Evolutionary conservation across 2,329 filamentous ascomycete genomes (phyloP).

Genomic region (Fusarium dimerum): DNA sequence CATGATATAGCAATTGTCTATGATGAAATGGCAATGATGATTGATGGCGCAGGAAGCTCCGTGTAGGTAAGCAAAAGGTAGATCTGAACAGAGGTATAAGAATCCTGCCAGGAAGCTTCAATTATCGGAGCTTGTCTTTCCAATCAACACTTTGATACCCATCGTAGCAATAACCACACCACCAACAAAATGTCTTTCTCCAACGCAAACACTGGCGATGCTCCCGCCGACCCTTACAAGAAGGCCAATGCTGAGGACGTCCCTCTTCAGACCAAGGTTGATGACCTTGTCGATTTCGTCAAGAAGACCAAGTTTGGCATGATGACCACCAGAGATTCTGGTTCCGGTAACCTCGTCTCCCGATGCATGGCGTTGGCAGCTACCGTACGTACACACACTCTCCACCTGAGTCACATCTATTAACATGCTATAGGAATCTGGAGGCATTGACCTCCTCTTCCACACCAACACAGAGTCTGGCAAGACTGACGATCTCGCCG

Average conservation of each 20-base stretch:
- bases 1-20: slow-evolving; percentile 20
- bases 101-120: not conserved
- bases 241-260: slow-evolving; percentile 67
- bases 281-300: slow-evolving; percentile 72
- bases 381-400: slow-evolving; percentile 54
- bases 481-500: slow-evolving; percentile 79
- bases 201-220: slow-evolving; percentile 62
- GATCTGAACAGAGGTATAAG: slow-evolving; percentile 16
- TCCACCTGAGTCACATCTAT: not conserved
- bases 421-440: slow-evolving; percentile 60
- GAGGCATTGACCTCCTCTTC: slow-evolving; percentile 82
- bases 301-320: slow-evolving; percentile 79
- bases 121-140: slow-evolving; percentile 8
- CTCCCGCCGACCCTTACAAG: slow-evolving; percentile 76
- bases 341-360: slow-evolving; percentile 69
- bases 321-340: slow-evolving; percentile 76
- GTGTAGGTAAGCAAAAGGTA: slow-evolving; percentile 13
- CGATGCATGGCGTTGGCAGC: slow-evolving; percentile 84
- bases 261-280: slow-evolving; percentile 72
- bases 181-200: slow-evolving; percentile 40
- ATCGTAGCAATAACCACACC: slow-evolving; percentile 1
- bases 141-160: slow-evolving; percentile 10
- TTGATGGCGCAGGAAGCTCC: slow-evolving; percentile 4
- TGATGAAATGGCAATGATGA: slow-evolving; percentile 31
- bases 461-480: slow-evolving; percentile 88